Evolutionary conservation across 208 protist species (phyloP).

Genomic region (Leishmania guyanensis): DNA sequence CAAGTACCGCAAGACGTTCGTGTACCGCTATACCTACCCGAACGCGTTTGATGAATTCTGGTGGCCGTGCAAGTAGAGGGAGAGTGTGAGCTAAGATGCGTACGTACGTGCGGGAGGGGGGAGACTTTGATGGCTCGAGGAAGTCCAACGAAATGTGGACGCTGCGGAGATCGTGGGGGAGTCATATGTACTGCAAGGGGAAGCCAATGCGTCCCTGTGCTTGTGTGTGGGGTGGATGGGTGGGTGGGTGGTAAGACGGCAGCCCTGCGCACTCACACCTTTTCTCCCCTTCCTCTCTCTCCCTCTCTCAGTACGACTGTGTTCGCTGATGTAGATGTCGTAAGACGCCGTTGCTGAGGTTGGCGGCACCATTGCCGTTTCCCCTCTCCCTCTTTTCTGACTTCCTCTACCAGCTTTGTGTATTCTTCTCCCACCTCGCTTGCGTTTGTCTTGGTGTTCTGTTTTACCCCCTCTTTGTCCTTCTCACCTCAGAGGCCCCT

Average conservation of each 20-base stretch:
- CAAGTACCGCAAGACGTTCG: conserved; percentile 91
- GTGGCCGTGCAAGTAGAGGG: conserved; percentile 84
- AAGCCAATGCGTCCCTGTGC: not conserved
- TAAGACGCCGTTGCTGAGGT: not conserved
- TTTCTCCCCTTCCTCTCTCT: not conserved
- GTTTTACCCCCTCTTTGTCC: not conserved
- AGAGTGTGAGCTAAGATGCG: not conserved
- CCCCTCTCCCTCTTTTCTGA: not conserved
- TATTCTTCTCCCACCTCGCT: not conserved
- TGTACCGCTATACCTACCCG: conserved; percentile 92
- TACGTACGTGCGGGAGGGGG: not conserved
- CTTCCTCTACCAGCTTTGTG: not conserved
- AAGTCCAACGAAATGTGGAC: not conserved
- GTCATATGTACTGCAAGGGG: not conserved
- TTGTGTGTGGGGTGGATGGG: not conserved
- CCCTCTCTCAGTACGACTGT: not conserved
- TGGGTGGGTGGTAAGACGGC: not conserved
- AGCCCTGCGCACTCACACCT: not conserved
- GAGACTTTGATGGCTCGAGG: not conserved
- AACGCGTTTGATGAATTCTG: conserved; percentile 93
- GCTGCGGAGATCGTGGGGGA: not conserved
- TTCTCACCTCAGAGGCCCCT: not conserved
- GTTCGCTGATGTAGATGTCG: not conserved
- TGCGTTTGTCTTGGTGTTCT: not conserved
- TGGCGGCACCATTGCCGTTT: not conserved